Conservation (phyloP, 495 filamentous ascomycete genomes). For the Hyaloscypha bicolor region DNA sequence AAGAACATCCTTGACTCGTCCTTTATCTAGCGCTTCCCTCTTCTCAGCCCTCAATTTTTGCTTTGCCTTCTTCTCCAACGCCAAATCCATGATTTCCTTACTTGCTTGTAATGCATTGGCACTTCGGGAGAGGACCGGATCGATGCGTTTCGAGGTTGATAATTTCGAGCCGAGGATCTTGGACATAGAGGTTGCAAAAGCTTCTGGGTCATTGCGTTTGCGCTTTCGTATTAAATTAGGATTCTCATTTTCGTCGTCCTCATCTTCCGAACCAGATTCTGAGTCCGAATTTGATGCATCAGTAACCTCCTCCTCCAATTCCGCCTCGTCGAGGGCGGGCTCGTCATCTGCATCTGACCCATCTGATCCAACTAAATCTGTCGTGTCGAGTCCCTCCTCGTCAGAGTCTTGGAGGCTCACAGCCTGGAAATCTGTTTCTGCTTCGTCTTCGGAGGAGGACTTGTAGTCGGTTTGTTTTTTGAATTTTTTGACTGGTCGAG, state of each 20-base stretch:
- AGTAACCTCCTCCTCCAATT: constrained; percentile 37
- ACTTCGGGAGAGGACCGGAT: constrained; percentile 87
- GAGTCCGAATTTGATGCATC: constrained; percentile 41
- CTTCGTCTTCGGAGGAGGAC: constrained; percentile 58
- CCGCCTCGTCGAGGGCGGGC: constrained; percentile 13
- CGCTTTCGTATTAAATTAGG: constrained; percentile 40
- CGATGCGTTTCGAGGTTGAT: constrained; percentile 72
- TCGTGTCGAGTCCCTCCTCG: constrained; percentile 44
- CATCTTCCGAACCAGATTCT: constrained; percentile 34
- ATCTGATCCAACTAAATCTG: constrained; percentile 30
- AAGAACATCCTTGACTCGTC: constrained; percentile 82
- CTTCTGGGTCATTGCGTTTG: constrained; percentile 85
- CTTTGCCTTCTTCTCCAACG: constrained; percentile 79
- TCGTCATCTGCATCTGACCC: constrained; percentile 41
- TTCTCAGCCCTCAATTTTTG: constrained; percentile 79
- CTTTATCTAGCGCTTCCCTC: constrained; percentile 79
- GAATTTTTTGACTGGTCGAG: constrained; percentile 61
- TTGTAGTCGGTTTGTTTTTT: constrained; percentile 70
- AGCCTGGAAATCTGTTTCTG: constrained; percentile 55
- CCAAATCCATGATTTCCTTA: constrained; percentile 67
- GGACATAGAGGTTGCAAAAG: constrained; percentile 87
- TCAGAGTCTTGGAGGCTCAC: constrained; percentile 72
- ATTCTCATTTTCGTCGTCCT: constrained; percentile 38
- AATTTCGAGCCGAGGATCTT: constrained; percentile 90
- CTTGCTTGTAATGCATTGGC: constrained; percentile 65